phyloP scores from a whole-genome alignment of 352 stramenopile species.

The Phytophthora foliorum region DNA sequence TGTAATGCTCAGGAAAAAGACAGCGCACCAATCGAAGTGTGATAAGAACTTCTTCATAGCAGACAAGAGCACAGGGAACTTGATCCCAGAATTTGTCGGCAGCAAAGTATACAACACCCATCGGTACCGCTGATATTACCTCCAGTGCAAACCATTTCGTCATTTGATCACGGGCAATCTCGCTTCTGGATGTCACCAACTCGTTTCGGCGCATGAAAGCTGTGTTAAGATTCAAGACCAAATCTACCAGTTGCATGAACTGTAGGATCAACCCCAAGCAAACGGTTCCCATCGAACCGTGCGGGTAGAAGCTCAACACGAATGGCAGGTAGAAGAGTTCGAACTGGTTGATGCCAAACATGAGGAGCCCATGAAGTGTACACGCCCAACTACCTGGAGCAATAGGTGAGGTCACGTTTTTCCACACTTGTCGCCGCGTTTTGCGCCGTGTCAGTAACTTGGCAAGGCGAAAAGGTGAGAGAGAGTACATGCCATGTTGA shows the following conservation, averaged over 20 bases:
- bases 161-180: slow-evolving; percentile 12
- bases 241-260: background rate
- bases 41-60: slow-evolving; percentile 22
- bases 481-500: background rate
- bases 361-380: slow-evolving; percentile 34
- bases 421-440: background rate
- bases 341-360: slow-evolving; percentile 21
- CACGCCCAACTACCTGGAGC: background rate
- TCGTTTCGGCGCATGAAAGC: background rate
- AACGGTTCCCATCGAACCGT: background rate
- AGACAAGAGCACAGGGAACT: background rate
- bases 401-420: background rate
- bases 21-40: slow-evolving; percentile 19
- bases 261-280: slow-evolving; percentile 11
- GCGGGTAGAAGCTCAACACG: slow-evolving; percentile 4
- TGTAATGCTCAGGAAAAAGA: slow-evolving; percentile 15
- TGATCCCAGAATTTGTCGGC: background rate
- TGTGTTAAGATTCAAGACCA: slow-evolving; percentile 30
- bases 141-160: slow-evolving; percentile 21
- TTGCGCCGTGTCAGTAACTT: slow-evolving; percentile 1
- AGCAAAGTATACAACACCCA: background rate
- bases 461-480: background rate
- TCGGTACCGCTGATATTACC: background rate
- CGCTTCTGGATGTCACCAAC: slow-evolving; percentile 8
- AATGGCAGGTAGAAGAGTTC: slow-evolving; percentile 30